Conservation (phyloP, 192 early-diverging fungal species). For the Haplosporangium gracile region DNA sequence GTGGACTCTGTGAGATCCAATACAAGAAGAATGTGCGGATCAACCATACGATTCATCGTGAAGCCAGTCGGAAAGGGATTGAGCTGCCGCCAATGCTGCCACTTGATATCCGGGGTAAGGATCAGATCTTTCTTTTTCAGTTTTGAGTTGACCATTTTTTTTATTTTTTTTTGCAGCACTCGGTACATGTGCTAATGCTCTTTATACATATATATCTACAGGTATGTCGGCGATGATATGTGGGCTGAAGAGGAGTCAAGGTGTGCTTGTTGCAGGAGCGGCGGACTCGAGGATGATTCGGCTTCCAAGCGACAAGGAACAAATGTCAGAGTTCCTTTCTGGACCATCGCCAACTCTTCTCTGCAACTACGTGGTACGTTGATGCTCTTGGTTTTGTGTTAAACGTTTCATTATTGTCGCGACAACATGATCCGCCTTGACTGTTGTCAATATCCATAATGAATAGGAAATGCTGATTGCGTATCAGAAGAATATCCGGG, state of each 20-base stretch:
- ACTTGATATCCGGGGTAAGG: constrained; percentile 17
- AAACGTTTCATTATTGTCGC: background rate
- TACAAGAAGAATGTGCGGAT: constrained; percentile 22
- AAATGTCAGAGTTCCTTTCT: constrained; percentile 3
- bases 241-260: background rate
- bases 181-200: too few species aligned
- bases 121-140: background rate
- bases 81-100: constrained; percentile 3
- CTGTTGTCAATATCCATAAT: background rate
- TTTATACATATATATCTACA: background rate
- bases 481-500: background rate
- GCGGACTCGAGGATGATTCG: constrained; percentile 14
- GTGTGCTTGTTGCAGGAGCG: constrained; percentile 15
- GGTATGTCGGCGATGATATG: constrained; percentile 20
- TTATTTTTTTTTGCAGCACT: background rate
- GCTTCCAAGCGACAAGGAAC: constrained; percentile 11
- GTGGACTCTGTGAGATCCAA: background rate
- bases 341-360: constrained; percentile 8
- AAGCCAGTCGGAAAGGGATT: background rate
- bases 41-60: constrained; percentile 6
- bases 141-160: background rate
- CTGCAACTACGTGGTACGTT: constrained; percentile 3
- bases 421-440: too few species aligned
- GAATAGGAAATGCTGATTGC: background rate
- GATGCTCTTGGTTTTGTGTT: background rate